A percentile compares a stretch with the other conserved stretches of the same genome.
Conservation (phyloP, 305 asterid genomes). For the Fraxinus nigra region DNA sequence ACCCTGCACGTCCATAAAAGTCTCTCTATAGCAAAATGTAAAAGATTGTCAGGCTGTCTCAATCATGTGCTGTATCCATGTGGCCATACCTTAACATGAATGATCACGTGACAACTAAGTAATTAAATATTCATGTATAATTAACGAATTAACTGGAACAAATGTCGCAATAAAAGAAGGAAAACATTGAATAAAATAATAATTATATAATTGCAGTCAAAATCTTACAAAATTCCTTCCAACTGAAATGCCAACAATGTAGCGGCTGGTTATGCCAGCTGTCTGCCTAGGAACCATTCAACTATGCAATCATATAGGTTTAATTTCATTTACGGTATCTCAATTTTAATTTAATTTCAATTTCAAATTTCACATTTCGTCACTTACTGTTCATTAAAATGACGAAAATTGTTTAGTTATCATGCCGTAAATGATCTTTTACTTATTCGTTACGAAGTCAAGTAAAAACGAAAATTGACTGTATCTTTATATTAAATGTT, state of each 20-base stretch:
- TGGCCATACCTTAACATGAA: not conserved
- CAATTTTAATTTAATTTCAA: not conserved
- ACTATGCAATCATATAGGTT: slow-evolving; percentile 10
- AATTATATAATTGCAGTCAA: slow-evolving; percentile 1
- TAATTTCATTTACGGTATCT: not conserved
- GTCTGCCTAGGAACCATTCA: slow-evolving; percentile 29
- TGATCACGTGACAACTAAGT: not conserved
- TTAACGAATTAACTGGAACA: not conserved
- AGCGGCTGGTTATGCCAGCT: slow-evolving; percentile 51
- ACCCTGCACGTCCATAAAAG: not conserved
- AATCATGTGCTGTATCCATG: not conserved
- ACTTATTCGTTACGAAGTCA: not conserved
- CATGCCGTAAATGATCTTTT: not conserved
- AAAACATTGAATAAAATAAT: not conserved
- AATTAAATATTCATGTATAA: not conserved
- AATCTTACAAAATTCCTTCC: slow-evolving; percentile 20
- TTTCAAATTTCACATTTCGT: too few relatives aligned
- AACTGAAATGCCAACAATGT: slow-evolving; percentile 62
- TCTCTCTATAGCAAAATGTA: not conserved
- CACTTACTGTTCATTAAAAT: not conserved
- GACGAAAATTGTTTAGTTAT: not conserved
- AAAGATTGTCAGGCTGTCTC: not conserved
- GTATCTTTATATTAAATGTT: not conserved
- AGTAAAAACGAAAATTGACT: not conserved
- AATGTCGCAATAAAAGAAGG: not conserved